Conservation (phyloP, 108 stramenopile genomes). For the Cyclotella choctawhatcheeana region DNA sequence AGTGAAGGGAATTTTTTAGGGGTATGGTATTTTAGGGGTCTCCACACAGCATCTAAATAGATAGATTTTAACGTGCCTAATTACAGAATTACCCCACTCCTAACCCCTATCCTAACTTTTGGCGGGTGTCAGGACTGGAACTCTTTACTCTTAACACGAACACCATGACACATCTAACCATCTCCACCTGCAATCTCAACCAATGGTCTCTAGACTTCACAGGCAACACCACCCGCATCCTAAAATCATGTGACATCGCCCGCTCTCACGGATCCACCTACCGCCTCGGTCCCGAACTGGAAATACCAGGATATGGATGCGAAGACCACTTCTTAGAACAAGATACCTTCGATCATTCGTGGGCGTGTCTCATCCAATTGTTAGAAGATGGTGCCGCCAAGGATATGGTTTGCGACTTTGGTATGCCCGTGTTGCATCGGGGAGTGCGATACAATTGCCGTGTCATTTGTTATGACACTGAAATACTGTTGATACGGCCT, state of each 20-base stretch:
- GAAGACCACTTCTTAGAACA: slow-evolving; percentile 98
- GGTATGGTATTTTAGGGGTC: too few species aligned
- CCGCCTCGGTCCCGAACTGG: slow-evolving; percentile 96
- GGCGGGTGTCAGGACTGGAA: too few species aligned
- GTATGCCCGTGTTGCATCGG: slow-evolving; percentile 90
- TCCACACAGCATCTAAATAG: too few species aligned
- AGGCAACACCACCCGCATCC: slow-evolving; percentile 88
- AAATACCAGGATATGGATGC: slow-evolving; percentile 96
- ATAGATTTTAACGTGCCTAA: too few species aligned
- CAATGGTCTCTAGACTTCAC: slow-evolving; percentile 99
- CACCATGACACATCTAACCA: slow-evolving; percentile 59
- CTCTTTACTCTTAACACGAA: not conserved
- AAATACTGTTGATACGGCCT: slow-evolving; percentile 89
- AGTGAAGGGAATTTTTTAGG: too few species aligned
- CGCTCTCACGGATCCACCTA: slow-evolving; percentile 86
- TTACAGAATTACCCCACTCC: too few species aligned
- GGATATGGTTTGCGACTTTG: slow-evolving; percentile 94
- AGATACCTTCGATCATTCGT: slow-evolving; percentile 96
- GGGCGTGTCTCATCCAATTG: slow-evolving; percentile 82
- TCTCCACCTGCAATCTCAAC: slow-evolving; percentile 98
- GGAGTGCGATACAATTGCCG: slow-evolving; percentile 97
- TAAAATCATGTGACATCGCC: slow-evolving; percentile 79
- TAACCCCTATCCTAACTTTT: too few species aligned
- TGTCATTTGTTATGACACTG: slow-evolving; percentile 76
- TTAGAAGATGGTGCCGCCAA: slow-evolving; percentile 81